Conservation (phyloP, 2,329 filamentous ascomycete species). For the Metarhizium rileyi region DNA sequence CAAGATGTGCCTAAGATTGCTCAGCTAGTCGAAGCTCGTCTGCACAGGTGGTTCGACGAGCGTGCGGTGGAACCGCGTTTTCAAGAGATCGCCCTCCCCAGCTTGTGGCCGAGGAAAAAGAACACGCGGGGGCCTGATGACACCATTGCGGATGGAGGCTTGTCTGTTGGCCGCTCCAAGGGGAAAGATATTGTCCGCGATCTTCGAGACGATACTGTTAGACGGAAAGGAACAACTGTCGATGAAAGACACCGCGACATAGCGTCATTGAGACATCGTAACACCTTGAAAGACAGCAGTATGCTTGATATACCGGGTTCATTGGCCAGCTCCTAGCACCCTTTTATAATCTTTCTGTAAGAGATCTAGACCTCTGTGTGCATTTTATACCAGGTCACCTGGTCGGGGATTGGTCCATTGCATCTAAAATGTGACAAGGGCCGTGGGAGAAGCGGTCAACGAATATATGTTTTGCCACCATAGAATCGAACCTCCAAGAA, state of each 20-base stretch:
- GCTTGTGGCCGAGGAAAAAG: constrained; percentile 74
- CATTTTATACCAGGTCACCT: background rate
- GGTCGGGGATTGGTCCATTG: background rate
- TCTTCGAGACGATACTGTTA: constrained; percentile 36
- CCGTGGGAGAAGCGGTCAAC: constrained; percentile 48
- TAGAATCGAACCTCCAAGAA: constrained; percentile 58
- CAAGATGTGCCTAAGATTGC: constrained; percentile 87
- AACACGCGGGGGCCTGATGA: constrained; percentile 69
- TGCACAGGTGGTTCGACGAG: constrained; percentile 84
- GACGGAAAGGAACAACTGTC: constrained; percentile 32
- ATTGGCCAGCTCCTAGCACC: constrained; percentile 28
- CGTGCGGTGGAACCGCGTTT: constrained; percentile 77
- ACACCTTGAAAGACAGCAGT: constrained; percentile 26
- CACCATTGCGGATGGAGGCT: constrained; percentile 33
- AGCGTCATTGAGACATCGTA: constrained; percentile 28
- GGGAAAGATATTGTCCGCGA: constrained; percentile 44
- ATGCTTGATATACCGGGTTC: constrained; percentile 38
- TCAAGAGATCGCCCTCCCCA: constrained; percentile 76
- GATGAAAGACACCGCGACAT: constrained; percentile 32
- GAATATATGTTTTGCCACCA: constrained; percentile 66
- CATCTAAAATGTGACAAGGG: constrained; percentile 18
- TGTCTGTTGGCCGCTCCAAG: constrained; percentile 41
- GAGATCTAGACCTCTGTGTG: background rate
- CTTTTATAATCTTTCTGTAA: too few species aligned
- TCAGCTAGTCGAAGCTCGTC: constrained; percentile 66